These are phyloP conservation scores for Cladosporium sp. DNA, from an alignment of 2,329 filamentous ascomycete genomes.

Conservation along the genomic window DNA sequence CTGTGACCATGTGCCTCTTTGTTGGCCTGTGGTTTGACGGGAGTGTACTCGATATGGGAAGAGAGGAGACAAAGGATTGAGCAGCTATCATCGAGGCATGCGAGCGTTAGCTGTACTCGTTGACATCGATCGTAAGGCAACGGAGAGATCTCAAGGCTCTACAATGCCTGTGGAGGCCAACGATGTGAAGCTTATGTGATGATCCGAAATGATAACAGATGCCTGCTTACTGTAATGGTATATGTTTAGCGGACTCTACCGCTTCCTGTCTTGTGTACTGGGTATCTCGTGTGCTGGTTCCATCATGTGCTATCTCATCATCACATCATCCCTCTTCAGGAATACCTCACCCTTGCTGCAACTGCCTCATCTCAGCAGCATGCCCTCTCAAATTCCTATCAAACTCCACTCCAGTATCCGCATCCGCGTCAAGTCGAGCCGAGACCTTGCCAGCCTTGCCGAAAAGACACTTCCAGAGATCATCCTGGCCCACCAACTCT, in stretches of 20 bases:
- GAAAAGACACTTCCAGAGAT: constrained; percentile 89
- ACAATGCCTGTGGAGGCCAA: no score
- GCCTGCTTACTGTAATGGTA: not conserved
- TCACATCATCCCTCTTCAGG: not conserved
- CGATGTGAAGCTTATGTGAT: not conserved
- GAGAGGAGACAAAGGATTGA: no score
- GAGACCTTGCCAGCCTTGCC: constrained; percentile 46
- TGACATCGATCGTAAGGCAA: no score
- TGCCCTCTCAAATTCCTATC: constrained; percentile 54
- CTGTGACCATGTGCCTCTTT: no score
- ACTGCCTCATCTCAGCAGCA: constrained; percentile 52
- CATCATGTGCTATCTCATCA: not conserved
- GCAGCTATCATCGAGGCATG: no score
- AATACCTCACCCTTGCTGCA: not conserved
- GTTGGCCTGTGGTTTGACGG: no score
- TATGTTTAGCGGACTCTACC: not conserved
- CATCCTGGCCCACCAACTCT: constrained; percentile 74
- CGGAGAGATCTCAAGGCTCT: no score
- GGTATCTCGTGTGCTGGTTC: not conserved
- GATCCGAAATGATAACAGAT: not conserved
- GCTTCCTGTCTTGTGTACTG: not conserved
- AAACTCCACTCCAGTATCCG: constrained; percentile 44
- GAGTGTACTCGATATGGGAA: no score
- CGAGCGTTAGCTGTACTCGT: no score
- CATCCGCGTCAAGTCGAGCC: not conserved